Percentiles rank a stretch among this genome's conserved stretches.
Evolutionary conservation across 2,329 filamentous ascomycete species (phyloP).

Genomic region (Alternaria atra): DNA sequence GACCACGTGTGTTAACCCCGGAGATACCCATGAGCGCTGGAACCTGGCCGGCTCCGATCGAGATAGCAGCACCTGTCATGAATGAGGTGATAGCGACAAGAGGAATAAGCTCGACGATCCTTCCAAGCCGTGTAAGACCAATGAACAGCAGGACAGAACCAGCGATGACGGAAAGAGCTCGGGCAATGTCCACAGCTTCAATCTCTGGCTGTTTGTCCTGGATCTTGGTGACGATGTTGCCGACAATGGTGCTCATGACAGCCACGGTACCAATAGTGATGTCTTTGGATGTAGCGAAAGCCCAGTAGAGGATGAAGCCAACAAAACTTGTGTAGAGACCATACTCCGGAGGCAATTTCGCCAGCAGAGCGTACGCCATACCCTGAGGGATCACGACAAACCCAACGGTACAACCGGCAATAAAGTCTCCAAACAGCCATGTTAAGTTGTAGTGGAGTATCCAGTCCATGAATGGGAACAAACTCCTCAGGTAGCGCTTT

Average conservation of each 20-base stretch:
- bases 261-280: constrained; percentile 99
- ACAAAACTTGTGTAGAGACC: constrained; percentile 96
- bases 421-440: constrained; percentile 88
- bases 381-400: constrained; percentile 91
- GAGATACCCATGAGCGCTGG: constrained; percentile 82
- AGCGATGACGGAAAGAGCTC: constrained; percentile 78
- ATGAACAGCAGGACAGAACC: constrained; percentile 82
- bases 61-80: constrained; percentile 96
- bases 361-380: constrained; percentile 92
- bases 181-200: constrained; percentile 69
- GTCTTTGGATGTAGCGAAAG: constrained; percentile 97
- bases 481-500: constrained; percentile 68
- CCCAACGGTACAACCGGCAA: constrained; percentile 81
- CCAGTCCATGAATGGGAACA: constrained; percentile 93
- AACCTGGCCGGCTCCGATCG: constrained; percentile 84
- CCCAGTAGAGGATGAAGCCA: constrained; percentile 94
- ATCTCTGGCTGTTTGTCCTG: constrained; percentile 58
- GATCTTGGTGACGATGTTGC: constrained; percentile 76
- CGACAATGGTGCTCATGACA: constrained; percentile 91
- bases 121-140: constrained; percentile 81
- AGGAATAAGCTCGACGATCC: constrained; percentile 94
- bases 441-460: constrained; percentile 86
- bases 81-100: constrained; percentile 91
- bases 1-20: constrained; percentile 75
- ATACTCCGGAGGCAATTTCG: constrained; percentile 80